Conservation (phyloP, 129 eudicot genomes). For the Glebionis coronaria region DNA sequence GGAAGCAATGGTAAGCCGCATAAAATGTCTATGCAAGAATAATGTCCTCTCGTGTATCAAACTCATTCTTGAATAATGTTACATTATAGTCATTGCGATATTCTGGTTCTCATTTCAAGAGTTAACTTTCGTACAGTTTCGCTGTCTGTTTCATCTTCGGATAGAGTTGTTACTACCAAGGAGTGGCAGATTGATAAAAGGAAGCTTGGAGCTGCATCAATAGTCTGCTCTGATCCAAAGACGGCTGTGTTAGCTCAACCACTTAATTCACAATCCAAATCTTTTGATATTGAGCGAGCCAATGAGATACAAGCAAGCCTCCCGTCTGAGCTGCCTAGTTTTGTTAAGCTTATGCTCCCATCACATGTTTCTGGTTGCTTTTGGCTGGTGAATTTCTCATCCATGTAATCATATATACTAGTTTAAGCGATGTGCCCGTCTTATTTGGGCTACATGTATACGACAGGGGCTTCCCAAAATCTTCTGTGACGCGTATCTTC, state of each 20-base stretch:
- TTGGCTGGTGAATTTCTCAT: too few relatives aligned
- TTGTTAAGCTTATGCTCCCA: too few relatives aligned
- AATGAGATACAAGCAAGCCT: too few relatives aligned
- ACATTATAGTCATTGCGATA: neutral
- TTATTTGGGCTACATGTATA: too few relatives aligned
- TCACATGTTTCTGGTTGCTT: too few relatives aligned
- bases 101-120: slow-evolving; percentile 2
- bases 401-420: too few relatives aligned
- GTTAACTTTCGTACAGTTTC: slow-evolving; percentile 38
- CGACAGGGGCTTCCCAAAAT: too few relatives aligned
- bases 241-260: slow-evolving; percentile 26
- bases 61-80: neutral
- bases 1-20: slow-evolving; percentile 43
- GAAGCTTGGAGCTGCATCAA: slow-evolving; percentile 38
- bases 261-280: neutral
- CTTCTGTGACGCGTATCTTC: too few relatives aligned
- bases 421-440: too few relatives aligned
- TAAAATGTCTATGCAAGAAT: neutral
- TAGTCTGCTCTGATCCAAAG: slow-evolving; percentile 66
- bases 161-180: slow-evolving; percentile 22
- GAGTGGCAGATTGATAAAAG: slow-evolving; percentile 54
- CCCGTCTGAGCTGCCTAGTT: too few relatives aligned
- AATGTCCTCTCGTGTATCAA: neutral
- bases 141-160: slow-evolving; percentile 33
- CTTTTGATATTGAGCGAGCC: too few relatives aligned